Base-by-base conservation (phyloP, 2,329 filamentous ascomycete species). In the Nemania sp. region DNA sequence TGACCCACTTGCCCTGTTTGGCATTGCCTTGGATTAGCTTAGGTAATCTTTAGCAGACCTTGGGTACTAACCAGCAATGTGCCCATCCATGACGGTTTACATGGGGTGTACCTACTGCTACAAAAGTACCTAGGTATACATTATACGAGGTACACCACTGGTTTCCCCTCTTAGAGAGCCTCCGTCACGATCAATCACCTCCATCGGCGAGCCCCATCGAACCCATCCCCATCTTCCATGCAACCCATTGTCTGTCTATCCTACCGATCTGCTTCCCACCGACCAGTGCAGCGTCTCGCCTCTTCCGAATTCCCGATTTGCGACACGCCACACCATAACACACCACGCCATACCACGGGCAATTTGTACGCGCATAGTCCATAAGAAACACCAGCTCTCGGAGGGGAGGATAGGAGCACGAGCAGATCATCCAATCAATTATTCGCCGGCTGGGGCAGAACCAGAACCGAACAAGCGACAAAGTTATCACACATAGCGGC, bases 1-100 rank as follows among this genome's bases (percentile, higher is more conserved):
- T 48, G 60, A 20, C 61, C 61, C 61, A 63, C 61, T 63, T 63
- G 47, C 61, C 61, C 47, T 40, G 45, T 60, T 54, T 25, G 54
- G 60, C 25, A 34, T 45, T 13, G 15, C 32, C 17, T 13, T 11
- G 21, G 29, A 32, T 18, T 49, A n/a, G n/a, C n/a, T n/a, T n/a
- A n/a, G n/a, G n/a, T n/a, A n/a, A n/a, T n/a, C n/a, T n/a, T n/a
- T n/a, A n/a, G n/a, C n/a, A n/a, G n/a, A n/a, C n/a, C n/a, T n/a
- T n/a, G n/a, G n/a, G n/a, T n/a, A n/a, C n/a, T n/a, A n/a, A n/a
- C n/a, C n/a, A n/a, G n/a, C n/a, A n/a, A n/a, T n/a, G n/a, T n/a
- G n/a, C n/a, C n/a, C n/a, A n/a, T n/a, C n/a, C n/a, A n/a, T n/a
- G n/a, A n/a, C n/a, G n/a, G n/a, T n/a, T n/a, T n/a, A n/a, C n/a